A percentile compares a stretch with the other conserved stretches of the same genome.
Evolutionary conservation across 2,329 filamentous ascomycete genomes (phyloP).

Genomic region (Colletotrichum chrysophilum): DNA sequence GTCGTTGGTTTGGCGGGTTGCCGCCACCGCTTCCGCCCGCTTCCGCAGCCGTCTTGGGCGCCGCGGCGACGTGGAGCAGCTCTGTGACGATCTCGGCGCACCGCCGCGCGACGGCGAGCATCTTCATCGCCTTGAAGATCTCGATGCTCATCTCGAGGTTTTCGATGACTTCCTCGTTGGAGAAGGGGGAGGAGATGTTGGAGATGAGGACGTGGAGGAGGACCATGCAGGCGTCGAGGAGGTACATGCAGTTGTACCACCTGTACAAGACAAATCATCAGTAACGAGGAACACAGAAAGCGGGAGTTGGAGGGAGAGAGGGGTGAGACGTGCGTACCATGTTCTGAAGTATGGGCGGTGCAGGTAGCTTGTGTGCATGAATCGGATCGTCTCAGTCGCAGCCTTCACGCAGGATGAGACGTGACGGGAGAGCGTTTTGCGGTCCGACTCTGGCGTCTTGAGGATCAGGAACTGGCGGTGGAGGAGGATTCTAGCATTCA

Average conservation of each 20-base stretch:
- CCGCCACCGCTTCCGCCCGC: background rate
- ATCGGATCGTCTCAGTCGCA: conserved; percentile 6
- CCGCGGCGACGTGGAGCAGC: conserved; percentile 3
- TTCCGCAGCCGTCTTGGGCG: background rate
- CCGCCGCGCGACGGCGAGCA: conserved; percentile 14
- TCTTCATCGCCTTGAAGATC: conserved; percentile 21
- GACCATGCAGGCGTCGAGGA: conserved; percentile 18
- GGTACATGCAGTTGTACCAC: conserved; percentile 22
- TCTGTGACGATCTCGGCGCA: conserved; percentile 18
- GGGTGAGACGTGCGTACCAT: background rate
- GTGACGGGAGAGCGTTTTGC: conserved; percentile 1
- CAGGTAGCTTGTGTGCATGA: conserved; percentile 19
- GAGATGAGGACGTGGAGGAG: conserved; percentile 16
- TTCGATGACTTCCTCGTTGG: conserved; percentile 8
- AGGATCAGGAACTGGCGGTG: conserved; percentile 15
- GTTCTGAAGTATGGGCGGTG: conserved; percentile 16
- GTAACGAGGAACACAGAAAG: background rate
- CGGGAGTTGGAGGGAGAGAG: background rate
- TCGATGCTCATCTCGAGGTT: conserved; percentile 19
- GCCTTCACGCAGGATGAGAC: conserved; percentile 3
- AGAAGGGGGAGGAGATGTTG: conserved; percentile 10
- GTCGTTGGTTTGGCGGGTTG: background rate
- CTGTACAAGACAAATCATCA: background rate
- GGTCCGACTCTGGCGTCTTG: conserved; percentile 1
- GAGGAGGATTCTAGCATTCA: conserved; percentile 11